Evolutionary conservation across 78 protist genomes (phyloP).

Genomic region (Dictyostelium capitatum): DNA sequence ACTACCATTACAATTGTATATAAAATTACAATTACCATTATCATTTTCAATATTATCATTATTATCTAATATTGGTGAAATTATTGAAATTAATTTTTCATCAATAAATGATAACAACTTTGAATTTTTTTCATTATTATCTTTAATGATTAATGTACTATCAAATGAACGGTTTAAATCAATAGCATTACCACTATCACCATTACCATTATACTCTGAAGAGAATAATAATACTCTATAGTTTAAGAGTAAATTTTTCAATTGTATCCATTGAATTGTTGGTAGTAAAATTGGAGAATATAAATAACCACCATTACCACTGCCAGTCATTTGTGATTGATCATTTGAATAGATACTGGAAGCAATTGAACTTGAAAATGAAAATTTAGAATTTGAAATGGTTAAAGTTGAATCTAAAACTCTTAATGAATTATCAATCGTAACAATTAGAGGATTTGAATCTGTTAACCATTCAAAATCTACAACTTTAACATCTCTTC

Average conservation of each 20-base stretch:
- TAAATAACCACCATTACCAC: constrained; percentile 10
- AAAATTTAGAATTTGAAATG: constrained; percentile 21
- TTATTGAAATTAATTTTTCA: neutral
- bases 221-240: neutral
- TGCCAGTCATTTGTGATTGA: neutral
- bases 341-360: neutral
- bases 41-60: neutral
- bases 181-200: neutral
- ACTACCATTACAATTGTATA: neutral
- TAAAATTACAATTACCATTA: neutral
- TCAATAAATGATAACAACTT: constrained; percentile 35
- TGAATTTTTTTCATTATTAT: constrained; percentile 30
- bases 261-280: constrained; percentile 8
- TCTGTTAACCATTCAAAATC: constrained; percentile 75
- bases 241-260: constrained; percentile 22
- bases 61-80: neutral
- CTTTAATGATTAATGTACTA: neutral
- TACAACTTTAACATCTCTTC: constrained; percentile 48
- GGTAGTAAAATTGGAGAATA: constrained; percentile 63
- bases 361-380: constrained; percentile 2
- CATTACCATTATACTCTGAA: neutral
- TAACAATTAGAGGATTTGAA: constrained; percentile 35
- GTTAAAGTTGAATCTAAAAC: constrained; percentile 39
- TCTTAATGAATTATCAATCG: constrained; percentile 27
- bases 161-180: constrained; percentile 22